These are phyloP conservation scores for Centaurea solstitialis DNA, from an alignment of 129 eudicot genomes.

Conservation along the genomic window DNA sequence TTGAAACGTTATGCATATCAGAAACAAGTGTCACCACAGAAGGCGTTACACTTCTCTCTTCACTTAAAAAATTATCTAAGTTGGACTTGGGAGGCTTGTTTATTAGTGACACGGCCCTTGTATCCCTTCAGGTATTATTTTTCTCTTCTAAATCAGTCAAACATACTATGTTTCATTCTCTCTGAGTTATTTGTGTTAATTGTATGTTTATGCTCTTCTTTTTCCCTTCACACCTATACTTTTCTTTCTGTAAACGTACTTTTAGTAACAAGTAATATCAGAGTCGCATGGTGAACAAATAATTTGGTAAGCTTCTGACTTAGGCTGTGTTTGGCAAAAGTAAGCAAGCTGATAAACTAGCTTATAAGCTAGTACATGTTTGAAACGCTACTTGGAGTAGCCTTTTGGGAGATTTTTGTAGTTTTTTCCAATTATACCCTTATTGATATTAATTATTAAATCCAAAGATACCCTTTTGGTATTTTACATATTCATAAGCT, in stretches of 20 bases:
- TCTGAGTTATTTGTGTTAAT: constrained; percentile 3
- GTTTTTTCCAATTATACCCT: too few species aligned
- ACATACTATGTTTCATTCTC: not conserved
- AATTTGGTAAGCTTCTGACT: not conserved
- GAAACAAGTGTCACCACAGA: constrained; percentile 77
- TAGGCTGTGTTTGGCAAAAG: too few species aligned
- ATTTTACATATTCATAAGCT: too few species aligned
- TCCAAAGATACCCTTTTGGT: too few species aligned
- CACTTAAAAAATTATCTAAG: constrained; percentile 49
- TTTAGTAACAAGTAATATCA: too few species aligned
- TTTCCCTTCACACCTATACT: not conserved
- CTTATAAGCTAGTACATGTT: too few species aligned
- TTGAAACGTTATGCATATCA: constrained; percentile 70
- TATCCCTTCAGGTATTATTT: constrained; percentile 71
- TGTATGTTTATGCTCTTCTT: not conserved
- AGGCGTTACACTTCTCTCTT: constrained; percentile 67
- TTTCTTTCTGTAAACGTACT: not conserved
- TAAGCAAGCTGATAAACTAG: too few species aligned
- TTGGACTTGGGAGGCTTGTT: constrained; percentile 92
- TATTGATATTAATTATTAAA: too few species aligned
- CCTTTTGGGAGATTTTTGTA: too few species aligned
- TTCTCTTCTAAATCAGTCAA: not conserved
- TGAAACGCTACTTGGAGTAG: too few species aligned
- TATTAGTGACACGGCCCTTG: constrained; percentile 60
- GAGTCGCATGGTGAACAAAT: too few species aligned